These are phyloP conservation scores for Paramecium sexaurelia DNA, from an alignment of 73 alveolate species.

Conservation along the genomic window DNA sequence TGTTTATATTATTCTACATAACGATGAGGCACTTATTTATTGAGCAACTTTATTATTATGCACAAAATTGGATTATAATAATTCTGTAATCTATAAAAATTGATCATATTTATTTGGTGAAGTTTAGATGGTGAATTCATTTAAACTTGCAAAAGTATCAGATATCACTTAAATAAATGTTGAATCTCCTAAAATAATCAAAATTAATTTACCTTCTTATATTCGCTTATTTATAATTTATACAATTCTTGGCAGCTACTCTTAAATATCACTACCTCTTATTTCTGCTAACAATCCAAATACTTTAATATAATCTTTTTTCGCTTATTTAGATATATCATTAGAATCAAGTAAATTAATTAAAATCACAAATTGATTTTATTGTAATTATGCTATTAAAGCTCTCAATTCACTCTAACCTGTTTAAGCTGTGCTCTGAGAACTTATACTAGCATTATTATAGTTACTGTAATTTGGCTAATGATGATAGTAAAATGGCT, in stretches of 20 bases:
- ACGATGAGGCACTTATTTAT: conserved; percentile 39
- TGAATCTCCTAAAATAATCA: neutral
- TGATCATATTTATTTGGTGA: conserved; percentile 13
- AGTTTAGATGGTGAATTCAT: conserved; percentile 45
- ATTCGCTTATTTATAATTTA: neutral
- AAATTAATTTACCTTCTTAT: neutral
- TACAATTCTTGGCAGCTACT: conserved; percentile 40
- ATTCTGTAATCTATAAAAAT: neutral
- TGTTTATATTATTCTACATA: conserved; percentile 33
- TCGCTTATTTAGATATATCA: conserved; percentile 42
- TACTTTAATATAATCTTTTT: conserved; percentile 61
- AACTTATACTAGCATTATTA: neutral
- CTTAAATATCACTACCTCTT: conserved; percentile 42
- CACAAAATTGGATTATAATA: conserved; percentile 24
- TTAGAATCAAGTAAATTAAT: neutral
- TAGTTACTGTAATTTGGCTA: conserved; percentile 43
- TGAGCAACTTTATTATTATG: conserved; percentile 56
- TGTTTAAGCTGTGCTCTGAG: neutral
- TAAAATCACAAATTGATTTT: neutral
- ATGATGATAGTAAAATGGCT: neutral
- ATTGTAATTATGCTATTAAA: neutral
- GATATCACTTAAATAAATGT: conserved; percentile 44
- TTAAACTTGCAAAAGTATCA: conserved; percentile 57
- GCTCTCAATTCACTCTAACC: neutral
- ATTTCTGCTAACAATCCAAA: conserved; percentile 46